Conservation (phyloP, 371 early-diverging fungal species). For the Dichotomocladium elegans region DNA sequence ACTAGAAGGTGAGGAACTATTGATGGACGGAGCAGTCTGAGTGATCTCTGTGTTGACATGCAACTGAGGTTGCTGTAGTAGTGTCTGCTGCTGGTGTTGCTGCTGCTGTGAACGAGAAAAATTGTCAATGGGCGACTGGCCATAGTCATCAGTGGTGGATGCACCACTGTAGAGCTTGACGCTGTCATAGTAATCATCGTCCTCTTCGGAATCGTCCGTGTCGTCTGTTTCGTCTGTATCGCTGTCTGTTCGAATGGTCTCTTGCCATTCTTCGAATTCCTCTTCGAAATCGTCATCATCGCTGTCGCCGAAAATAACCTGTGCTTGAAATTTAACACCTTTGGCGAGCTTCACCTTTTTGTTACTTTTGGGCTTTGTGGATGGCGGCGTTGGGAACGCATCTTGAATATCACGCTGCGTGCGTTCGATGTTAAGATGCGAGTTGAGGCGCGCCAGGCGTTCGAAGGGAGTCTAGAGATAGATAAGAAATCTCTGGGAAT, state of each 20-base stretch:
- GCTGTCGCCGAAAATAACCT: slow-evolving; percentile 42
- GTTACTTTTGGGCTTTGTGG: slow-evolving; percentile 24
- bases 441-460: slow-evolving; percentile 87
- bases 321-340: slow-evolving; percentile 47
- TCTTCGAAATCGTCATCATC: slow-evolving; percentile 55
- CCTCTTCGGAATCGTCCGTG: slow-evolving; percentile 27
- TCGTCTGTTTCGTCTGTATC: slow-evolving; percentile 15
- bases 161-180: slow-evolving; percentile 4
- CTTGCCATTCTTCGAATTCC: slow-evolving; percentile 44
- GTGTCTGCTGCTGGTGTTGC: not conserved
- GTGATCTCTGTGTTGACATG: slow-evolving; percentile 5
- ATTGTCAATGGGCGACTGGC: slow-evolving; percentile 3
- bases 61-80: not conserved
- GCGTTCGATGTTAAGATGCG: slow-evolving; percentile 72
- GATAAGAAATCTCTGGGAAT: not conserved
- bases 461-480: slow-evolving; percentile 78
- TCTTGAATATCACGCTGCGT: slow-evolving; percentile 43
- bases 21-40: too few relatives aligned
- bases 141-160: not conserved
- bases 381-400: slow-evolving; percentile 43
- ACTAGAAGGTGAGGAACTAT: too few relatives aligned
- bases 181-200: slow-evolving; percentile 22
- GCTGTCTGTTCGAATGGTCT: slow-evolving; percentile 25
- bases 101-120: slow-evolving; percentile 6
- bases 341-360: slow-evolving; percentile 41